These are phyloP conservation scores for Protomyces pachydermus DNA, from an alignment of 1,139 yeast species.

Conservation along the genomic window DNA sequence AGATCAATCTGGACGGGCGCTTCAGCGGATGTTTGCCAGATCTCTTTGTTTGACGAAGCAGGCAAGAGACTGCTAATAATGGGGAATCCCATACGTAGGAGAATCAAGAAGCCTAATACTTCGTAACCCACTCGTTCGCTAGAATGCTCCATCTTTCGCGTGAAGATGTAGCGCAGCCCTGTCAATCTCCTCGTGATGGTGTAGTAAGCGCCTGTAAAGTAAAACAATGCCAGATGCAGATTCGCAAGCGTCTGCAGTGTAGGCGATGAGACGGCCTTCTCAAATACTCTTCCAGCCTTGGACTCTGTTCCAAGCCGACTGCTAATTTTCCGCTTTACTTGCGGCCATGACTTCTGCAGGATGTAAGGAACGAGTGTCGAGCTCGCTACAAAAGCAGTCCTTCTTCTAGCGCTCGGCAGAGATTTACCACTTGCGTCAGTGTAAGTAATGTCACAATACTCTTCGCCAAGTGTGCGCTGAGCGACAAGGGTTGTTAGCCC, in stretches of 20 bases:
- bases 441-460: conserved; percentile 79
- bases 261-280: neutral
- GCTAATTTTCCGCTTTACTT: neutral
- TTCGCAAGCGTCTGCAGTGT: conserved; percentile 3
- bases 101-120: conserved; percentile 64
- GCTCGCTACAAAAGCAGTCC: conserved; percentile 38
- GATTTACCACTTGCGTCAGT: conserved; percentile 51
- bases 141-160: conserved; percentile 27
- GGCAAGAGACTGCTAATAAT: conserved; percentile 34
- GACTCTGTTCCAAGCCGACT: neutral
- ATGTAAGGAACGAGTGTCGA: conserved; percentile 31
- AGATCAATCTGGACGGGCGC: conserved; percentile 45
- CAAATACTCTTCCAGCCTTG: neutral
- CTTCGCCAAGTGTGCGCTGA: conserved; percentile 85
- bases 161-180: conserved; percentile 70
- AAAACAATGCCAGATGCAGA: conserved; percentile 73
- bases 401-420: conserved; percentile 46
- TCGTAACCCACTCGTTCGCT: conserved; percentile 59
- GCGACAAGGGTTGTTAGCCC: conserved; percentile 68
- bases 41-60: neutral
- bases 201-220: conserved; percentile 75
- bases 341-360: conserved; percentile 26
- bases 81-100: conserved; percentile 54
- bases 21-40: neutral
- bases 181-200: conserved; percentile 68